Percentiles rank a stretch among this genome's conserved stretches.
phyloP scores from a whole-genome alignment of 768 basidiomycete genomes.

The Suillus sp. region DNA sequence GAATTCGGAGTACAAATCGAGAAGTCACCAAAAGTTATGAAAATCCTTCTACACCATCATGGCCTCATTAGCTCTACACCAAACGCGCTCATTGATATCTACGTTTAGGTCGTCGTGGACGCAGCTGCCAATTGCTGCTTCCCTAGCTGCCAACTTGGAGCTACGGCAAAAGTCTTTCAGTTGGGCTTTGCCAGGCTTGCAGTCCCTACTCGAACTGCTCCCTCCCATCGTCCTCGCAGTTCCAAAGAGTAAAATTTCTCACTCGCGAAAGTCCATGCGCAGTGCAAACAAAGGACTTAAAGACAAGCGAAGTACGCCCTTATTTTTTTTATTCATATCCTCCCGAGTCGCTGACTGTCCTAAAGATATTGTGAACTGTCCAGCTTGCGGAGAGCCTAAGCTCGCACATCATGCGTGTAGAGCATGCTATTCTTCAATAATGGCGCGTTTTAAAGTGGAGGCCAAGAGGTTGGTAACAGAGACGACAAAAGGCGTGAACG shows the following conservation, averaged over 20 bases:
- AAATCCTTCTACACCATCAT: slow-evolving; percentile 30
- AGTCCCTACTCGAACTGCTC: slow-evolving; percentile 68
- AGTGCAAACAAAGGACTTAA: slow-evolving; percentile 93
- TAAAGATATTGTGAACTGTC: slow-evolving; percentile 86
- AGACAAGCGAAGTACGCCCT: slow-evolving; percentile 81
- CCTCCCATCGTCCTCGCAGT: slow-evolving; percentile 90
- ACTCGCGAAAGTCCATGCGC: slow-evolving; percentile 94
- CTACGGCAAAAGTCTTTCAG: slow-evolving; percentile 31
- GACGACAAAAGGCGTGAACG: slow-evolving; percentile 7
- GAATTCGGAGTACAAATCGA: slow-evolving; percentile 4
- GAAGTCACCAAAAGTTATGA: slow-evolving; percentile 8
- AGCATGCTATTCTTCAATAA: slow-evolving; percentile 59
- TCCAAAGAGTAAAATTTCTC: slow-evolving; percentile 91
- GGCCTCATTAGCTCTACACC: slow-evolving; percentile 43
- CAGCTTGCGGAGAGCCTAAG: slow-evolving; percentile 87
- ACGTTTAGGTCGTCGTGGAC: slow-evolving; percentile 28
- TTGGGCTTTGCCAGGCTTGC: slow-evolving; percentile 43
- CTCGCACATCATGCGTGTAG: slow-evolving; percentile 88
- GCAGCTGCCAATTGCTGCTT: slow-evolving; percentile 16
- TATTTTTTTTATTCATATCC: neutral
- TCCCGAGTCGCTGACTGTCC: slow-evolving; percentile 13
- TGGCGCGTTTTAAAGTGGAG: slow-evolving; percentile 26
- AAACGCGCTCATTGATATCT: slow-evolving; percentile 32
- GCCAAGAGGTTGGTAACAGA: slow-evolving; percentile 16
- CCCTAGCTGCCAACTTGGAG: slow-evolving; percentile 24